Evolutionary conservation across 2,329 filamentous ascomycete genomes (phyloP).

Genomic region (Chaetomium sp.): DNA sequence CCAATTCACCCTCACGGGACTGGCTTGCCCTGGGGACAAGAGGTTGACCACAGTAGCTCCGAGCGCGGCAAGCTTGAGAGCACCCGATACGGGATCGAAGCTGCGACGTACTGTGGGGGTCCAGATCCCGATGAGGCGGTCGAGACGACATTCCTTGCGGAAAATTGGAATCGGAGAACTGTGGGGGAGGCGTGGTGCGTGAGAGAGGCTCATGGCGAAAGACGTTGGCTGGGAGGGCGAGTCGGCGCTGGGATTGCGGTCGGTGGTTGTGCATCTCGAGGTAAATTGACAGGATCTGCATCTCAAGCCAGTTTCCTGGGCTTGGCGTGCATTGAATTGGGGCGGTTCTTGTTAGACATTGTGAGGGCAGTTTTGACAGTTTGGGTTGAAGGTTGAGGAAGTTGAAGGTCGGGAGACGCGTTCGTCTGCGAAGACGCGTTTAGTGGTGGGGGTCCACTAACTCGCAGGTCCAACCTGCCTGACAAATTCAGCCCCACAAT

Average conservation of each 20-base stretch:
- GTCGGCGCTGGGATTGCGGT: conserved; percentile 25
- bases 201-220: conserved; percentile 48
- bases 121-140: conserved; percentile 45
- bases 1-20: conserved; percentile 59
- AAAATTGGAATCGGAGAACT: conserved; percentile 78
- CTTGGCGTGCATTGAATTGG: conserved; percentile 25
- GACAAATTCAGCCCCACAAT: conserved; percentile 2
- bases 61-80: conserved; percentile 52
- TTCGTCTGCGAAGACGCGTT: conserved; percentile 15
- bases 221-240: conserved; percentile 42
- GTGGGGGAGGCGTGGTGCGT: conserved; percentile 75
- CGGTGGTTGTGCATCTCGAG: conserved; percentile 42
- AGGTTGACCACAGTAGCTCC: conserved; percentile 39
- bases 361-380: conserved; percentile 28
- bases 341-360: conserved; percentile 35
- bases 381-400: neutral
- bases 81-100: conserved; percentile 62
- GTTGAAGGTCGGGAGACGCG: conserved; percentile 16
- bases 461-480: neutral
- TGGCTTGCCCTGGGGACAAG: conserved; percentile 40
- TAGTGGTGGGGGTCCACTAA: too few species aligned
- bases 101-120: conserved; percentile 55
- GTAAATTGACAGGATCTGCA: conserved; percentile 32
- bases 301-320: conserved; percentile 38
- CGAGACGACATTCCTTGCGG: conserved; percentile 64